Percentiles rank a stretch among this genome's conserved stretches.
Evolutionary conservation across 2,329 filamentous ascomycete species (phyloP).

Genomic region (Aspergillus melleus): DNA sequence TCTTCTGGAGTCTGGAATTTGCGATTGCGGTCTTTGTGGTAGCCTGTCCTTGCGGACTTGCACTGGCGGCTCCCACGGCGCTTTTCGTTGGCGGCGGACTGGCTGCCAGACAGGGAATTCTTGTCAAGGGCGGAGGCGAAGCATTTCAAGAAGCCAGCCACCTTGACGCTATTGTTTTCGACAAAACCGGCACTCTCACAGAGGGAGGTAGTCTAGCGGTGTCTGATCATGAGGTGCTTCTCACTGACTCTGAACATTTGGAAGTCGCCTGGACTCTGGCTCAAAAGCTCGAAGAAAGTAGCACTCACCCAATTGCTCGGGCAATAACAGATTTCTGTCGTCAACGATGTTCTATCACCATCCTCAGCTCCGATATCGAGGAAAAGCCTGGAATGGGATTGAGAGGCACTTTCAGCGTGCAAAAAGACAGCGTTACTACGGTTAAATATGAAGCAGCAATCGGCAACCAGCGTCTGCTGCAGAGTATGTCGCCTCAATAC

Average conservation of each 20-base stretch:
- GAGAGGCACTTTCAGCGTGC: constrained; percentile 51
- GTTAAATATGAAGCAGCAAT: constrained; percentile 51
- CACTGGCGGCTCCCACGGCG: constrained; percentile 83
- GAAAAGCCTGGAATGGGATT: constrained; percentile 61
- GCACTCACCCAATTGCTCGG: constrained; percentile 60
- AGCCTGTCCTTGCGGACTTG: constrained; percentile 80
- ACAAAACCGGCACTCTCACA: constrained; percentile 85
- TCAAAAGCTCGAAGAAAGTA: constrained; percentile 57
- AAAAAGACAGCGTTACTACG: constrained; percentile 17
- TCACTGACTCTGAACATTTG: constrained; percentile 33
- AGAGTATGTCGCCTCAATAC: constrained; percentile 30
- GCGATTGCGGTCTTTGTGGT: constrained; percentile 86
- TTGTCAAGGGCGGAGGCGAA: constrained; percentile 81
- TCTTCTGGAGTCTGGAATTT: constrained; percentile 59
- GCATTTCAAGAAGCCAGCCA: constrained; percentile 82
- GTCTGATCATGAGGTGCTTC: constrained; percentile 50
- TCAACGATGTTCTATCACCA: constrained; percentile 22
- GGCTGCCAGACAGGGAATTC: constrained; percentile 75
- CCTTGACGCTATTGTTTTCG: constrained; percentile 77
- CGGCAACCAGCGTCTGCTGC: constrained; percentile 58
- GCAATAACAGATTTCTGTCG: constrained; percentile 55
- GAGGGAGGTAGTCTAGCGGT: constrained; percentile 60
- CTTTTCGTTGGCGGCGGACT: constrained; percentile 79
- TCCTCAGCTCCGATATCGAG: constrained; percentile 44
- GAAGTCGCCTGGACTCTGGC: constrained; percentile 48